These are phyloP conservation scores for Fusarium begoniae DNA, from an alignment of 2,329 filamentous ascomycete species.

Conservation along the genomic window DNA sequence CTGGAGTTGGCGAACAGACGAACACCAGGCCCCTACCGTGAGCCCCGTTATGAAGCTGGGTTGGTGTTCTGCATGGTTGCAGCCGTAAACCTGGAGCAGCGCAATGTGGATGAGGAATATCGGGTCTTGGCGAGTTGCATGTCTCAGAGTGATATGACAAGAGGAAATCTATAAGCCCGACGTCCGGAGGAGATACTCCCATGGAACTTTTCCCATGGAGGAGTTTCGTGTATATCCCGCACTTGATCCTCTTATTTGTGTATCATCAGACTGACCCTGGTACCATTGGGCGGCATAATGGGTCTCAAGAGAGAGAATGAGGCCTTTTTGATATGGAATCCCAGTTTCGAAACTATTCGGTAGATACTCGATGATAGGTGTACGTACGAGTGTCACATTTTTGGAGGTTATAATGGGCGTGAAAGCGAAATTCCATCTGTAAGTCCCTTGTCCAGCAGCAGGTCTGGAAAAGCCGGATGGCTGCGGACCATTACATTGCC, in stretches of 20 bases:
- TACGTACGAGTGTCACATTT: not conserved
- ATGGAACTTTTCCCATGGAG: not conserved
- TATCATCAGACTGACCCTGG: conserved; percentile 20
- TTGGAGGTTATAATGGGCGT: conserved; percentile 7
- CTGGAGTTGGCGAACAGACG: conserved; percentile 5
- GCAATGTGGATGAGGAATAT: conserved; percentile 26
- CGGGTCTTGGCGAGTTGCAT: conserved; percentile 25
- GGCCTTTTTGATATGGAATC: conserved; percentile 4
- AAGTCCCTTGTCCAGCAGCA: conserved; percentile 1
- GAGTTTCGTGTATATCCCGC: conserved; percentile 27
- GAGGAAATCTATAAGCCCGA: not conserved
- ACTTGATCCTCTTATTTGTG: conserved; percentile 23
- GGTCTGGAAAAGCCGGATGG: not conserved
- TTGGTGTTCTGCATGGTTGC: conserved; percentile 34
- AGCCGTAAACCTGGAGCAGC: conserved; percentile 30
- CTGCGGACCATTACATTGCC: not conserved
- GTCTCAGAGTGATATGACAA: conserved; percentile 35
- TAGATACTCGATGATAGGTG: not conserved
- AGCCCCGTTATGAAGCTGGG: conserved; percentile 13
- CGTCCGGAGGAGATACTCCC: conserved; percentile 15
- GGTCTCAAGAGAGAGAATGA: not conserved
- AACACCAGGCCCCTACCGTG: conserved; percentile 9
- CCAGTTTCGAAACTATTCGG: not conserved
- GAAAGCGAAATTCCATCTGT: not conserved
- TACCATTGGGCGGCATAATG: conserved; percentile 15